phyloP scores from a whole-genome alignment of 495 filamentous ascomycete species.

The Daldinia bambusicola region DNA sequence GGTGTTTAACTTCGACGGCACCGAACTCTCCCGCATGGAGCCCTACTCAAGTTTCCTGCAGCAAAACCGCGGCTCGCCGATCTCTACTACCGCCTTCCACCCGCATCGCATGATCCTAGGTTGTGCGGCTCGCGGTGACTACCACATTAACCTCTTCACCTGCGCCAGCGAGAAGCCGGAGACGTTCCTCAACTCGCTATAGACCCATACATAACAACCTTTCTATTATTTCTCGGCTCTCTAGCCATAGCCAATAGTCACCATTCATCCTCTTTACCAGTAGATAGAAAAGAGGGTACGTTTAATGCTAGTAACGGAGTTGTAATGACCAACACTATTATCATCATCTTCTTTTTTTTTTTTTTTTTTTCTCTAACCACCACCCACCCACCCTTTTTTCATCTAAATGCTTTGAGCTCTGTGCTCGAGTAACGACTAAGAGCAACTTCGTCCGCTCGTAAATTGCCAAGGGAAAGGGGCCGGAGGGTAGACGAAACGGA shows the following conservation, averaged over 20 bases:
- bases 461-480: not conserved
- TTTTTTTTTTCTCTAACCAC: no score
- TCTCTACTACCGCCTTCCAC: constrained; percentile 92
- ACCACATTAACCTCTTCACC: constrained; percentile 77
- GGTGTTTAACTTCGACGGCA: constrained; percentile 87
- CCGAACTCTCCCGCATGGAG: constrained; percentile 79
- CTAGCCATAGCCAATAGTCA: not conserved
- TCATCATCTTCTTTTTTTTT: not conserved
- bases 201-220: not conserved
- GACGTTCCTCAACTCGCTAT: constrained; percentile 36
- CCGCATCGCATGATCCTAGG: constrained; percentile 94
- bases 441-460: not conserved
- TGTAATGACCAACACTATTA: constrained; percentile 9
- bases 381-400: not conserved
- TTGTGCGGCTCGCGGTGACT: constrained; percentile 77
- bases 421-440: constrained; percentile 2
- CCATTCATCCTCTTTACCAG: constrained; percentile 4
- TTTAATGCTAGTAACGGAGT: constrained; percentile 8
- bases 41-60: constrained; percentile 90
- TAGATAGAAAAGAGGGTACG: not conserved
- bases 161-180: constrained; percentile 60
- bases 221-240: not conserved
- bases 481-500: constrained; percentile 6
- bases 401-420: not conserved
- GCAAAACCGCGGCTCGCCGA: constrained; percentile 77